These are phyloP conservation scores for Globisporangium irregulare DNA, from an alignment of 352 stramenopile species.

Conservation along the genomic window DNA sequence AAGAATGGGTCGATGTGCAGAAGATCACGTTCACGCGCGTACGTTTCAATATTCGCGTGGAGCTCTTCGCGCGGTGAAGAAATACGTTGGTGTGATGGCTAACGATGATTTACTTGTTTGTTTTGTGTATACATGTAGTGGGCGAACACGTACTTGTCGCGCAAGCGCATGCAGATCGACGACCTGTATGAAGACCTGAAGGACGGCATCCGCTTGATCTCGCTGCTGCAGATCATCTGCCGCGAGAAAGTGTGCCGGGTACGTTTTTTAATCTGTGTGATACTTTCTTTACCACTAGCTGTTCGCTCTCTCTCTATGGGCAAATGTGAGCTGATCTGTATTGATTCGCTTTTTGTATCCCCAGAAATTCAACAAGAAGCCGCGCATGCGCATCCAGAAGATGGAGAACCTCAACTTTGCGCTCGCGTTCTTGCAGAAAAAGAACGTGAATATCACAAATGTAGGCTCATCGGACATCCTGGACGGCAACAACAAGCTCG, in stretches of 20 bases:
- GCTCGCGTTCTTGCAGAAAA: slow-evolving; percentile 88
- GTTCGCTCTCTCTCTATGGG: background rate
- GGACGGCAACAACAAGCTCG: slow-evolving; percentile 90
- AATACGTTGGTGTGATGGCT: background rate
- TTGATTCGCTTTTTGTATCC: background rate
- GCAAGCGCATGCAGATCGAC: slow-evolving; percentile 87
- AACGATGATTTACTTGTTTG: background rate
- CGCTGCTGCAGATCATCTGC: slow-evolving; percentile 88
- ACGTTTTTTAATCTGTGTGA: slow-evolving; percentile 20
- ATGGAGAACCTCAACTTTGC: slow-evolving; percentile 92
- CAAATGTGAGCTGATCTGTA: background rate
- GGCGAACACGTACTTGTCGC: slow-evolving; percentile 88
- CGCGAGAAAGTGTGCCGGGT: slow-evolving; percentile 84
- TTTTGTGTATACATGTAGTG: slow-evolving; percentile 38
- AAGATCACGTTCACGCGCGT: slow-evolving; percentile 91
- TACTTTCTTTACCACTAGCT: background rate
- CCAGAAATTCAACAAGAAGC: slow-evolving; percentile 91
- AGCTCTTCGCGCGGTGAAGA: background rate
- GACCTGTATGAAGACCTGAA: slow-evolving; percentile 88
- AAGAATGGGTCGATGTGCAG: slow-evolving; percentile 90
- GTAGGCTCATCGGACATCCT: slow-evolving; percentile 91
- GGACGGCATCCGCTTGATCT: slow-evolving; percentile 85
- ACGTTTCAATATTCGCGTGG: slow-evolving; percentile 12
- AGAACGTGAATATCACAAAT: slow-evolving; percentile 89
- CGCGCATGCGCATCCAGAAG: slow-evolving; percentile 92